Conservation (phyloP, 2,329 filamentous ascomycete genomes). For the Colletotrichum eleusines region DNA sequence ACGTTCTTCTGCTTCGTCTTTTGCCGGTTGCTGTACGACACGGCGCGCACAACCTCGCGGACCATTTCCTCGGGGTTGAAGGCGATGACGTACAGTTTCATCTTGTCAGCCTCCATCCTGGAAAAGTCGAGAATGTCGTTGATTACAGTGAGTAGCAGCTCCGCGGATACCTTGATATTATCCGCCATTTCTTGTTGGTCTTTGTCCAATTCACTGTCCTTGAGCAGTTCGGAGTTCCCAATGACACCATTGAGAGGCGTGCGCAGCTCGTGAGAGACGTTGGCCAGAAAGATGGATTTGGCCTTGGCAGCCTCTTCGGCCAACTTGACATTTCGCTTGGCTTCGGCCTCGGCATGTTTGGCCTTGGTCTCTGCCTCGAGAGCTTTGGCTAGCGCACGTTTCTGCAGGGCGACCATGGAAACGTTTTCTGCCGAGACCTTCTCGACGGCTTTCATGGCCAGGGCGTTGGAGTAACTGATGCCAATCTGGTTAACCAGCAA, state of each 20-base stretch:
- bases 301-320: slow-evolving; percentile 87
- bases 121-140: slow-evolving; percentile 98
- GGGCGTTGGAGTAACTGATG: slow-evolving; percentile 77
- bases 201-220: slow-evolving; percentile 79
- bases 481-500: slow-evolving; percentile 84
- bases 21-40: slow-evolving; percentile 74
- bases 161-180: slow-evolving; percentile 86
- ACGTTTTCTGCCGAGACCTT: slow-evolving; percentile 83
- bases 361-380: slow-evolving; percentile 81
- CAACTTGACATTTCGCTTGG: slow-evolving; percentile 82
- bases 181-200: slow-evolving; percentile 90
- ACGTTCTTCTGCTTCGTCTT: slow-evolving; percentile 73
- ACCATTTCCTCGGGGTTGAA: slow-evolving; percentile 78
- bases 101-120: slow-evolving; percentile 89
- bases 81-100: slow-evolving; percentile 81
- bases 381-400: slow-evolving; percentile 78
- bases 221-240: slow-evolving; percentile 85
- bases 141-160: slow-evolving; percentile 90
- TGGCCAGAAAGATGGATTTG: slow-evolving; percentile 84
- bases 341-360: slow-evolving; percentile 80
- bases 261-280: slow-evolving; percentile 84
- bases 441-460: slow-evolving; percentile 77
- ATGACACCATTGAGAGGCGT: slow-evolving; percentile 91
- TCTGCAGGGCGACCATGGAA: slow-evolving; percentile 83
- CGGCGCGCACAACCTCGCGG: slow-evolving; percentile 73